Evolutionary conservation across 371 early-diverging fungal genomes (phyloP).

Genomic region (Apophysomyces sp.): DNA sequence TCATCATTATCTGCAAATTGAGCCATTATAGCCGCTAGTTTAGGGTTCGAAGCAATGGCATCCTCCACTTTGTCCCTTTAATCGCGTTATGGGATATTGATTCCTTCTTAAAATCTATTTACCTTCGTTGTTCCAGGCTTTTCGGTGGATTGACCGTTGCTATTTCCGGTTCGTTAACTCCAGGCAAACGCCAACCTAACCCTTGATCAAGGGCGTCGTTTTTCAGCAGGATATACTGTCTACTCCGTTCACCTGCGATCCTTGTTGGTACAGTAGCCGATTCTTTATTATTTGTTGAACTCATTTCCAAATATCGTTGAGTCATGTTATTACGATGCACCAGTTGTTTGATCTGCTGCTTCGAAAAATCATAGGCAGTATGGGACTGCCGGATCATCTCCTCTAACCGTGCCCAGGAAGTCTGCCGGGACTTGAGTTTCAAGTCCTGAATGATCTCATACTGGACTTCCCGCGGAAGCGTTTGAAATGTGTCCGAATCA

Average conservation of each 20-base stretch:
- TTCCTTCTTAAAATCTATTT: background rate
- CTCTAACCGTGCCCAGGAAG: conserved; percentile 74
- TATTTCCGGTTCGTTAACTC: conserved; percentile 24
- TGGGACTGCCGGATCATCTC: conserved; percentile 67
- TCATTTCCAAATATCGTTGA: conserved; percentile 69
- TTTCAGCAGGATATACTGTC: conserved; percentile 81
- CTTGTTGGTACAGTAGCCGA: conserved; percentile 41
- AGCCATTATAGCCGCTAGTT: conserved; percentile 23
- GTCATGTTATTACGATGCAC: conserved; percentile 87
- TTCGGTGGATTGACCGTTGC: background rate
- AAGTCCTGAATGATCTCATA: conserved; percentile 89
- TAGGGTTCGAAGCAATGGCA: conserved; percentile 33
- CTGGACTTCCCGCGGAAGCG: conserved; percentile 84
- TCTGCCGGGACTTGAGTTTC: conserved; percentile 80
- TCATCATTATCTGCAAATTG: conserved; percentile 6
- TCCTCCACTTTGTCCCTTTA: conserved; percentile 28
- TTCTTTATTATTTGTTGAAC: conserved; percentile 11
- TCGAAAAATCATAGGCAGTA: conserved; percentile 86
- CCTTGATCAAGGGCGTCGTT: conserved; percentile 70
- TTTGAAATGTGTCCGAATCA: conserved; percentile 75
- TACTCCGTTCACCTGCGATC: conserved; percentile 80
- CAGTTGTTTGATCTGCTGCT: conserved; percentile 84
- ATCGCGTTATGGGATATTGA: background rate
- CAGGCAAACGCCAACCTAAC: conserved; percentile 69
- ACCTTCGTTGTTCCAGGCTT: background rate